Evolutionary conservation across 1,284 basidiomycete genomes (phyloP), one percentile per base, ranked within the genome.

Genomic region (Trichosporon coremiiforme): DNA sequence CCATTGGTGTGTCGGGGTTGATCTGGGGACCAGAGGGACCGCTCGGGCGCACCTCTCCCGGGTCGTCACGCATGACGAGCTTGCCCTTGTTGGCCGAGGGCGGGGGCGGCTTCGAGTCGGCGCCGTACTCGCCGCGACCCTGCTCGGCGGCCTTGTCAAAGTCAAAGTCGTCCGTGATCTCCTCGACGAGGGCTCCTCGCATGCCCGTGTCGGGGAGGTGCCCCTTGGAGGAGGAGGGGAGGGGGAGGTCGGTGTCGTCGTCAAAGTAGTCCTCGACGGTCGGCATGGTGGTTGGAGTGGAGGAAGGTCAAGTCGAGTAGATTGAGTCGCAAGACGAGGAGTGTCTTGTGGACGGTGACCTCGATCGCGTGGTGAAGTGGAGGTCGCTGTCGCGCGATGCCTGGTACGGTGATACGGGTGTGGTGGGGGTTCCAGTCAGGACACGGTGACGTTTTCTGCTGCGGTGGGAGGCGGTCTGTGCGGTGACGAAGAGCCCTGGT

Each of bases 221-320:
- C n/a, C 86, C 86, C 25, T 72, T 71, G 89, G 90, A 57, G 8
- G 70, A 65, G 22, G 76, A 77, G 31, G 83, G 82, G 50, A 83
- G 76, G 9, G 83, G 81, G 53, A 94, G 87, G 80, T 95, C 93
- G 17, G 91, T 92, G 77, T 94, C 92, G 85, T 95, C 93, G 87
- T 94, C 92, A 79, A 94, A 95, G 71, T 81, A 80, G 69, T 84
- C 75, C 60, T 84, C 83, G 71, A 83, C 80, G 20, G 82, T 82
- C 4, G 82, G 81, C 80, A 82, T 83, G 47, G 35, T 78, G 74
- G 47, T 8, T n/a, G 6, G 55, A 7, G 10, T 31, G 47, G 20
- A 53, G 20, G 47, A 45, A 45, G 47, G 47, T 45, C 41, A 45
- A 62, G 29, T 17, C 29, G 29, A 31, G 29, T 15, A 15, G 15